Percentiles rank a stretch among this genome's conserved stretches.
phyloP scores from a whole-genome alignment of 2,329 filamentous ascomycete genomes.

The Conoideocrella luteorostrata region DNA sequence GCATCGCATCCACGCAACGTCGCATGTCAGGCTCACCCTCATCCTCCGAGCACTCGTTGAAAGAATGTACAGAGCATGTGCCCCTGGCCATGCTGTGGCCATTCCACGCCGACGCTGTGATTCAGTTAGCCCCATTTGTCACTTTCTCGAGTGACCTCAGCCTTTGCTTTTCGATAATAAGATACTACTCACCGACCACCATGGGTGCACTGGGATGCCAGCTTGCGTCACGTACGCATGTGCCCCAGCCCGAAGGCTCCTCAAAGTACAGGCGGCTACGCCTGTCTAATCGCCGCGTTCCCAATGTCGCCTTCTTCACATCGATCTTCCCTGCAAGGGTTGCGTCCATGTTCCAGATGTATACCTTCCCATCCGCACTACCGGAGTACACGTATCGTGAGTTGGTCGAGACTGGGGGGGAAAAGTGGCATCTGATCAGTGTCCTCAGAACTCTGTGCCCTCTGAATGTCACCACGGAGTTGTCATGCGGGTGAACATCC shows the following conservation, averaged over 20 bases:
- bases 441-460: conserved; percentile 86
- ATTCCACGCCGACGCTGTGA: conserved; percentile 72
- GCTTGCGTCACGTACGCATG: conserved; percentile 78
- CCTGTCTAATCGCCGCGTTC: conserved; percentile 50
- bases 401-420: conserved; percentile 76
- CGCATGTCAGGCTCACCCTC: conserved; percentile 59
- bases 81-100: conserved; percentile 66
- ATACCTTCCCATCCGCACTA: conserved; percentile 81
- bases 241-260: conserved; percentile 58
- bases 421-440: conserved; percentile 92
- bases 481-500: conserved; percentile 65
- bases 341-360: conserved; percentile 89
- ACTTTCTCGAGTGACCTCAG: neutral
- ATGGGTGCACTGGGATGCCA: conserved; percentile 86
- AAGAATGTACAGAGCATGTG: conserved; percentile 72
- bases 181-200: conserved; percentile 51
- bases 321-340: conserved; percentile 74
- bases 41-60: conserved; percentile 58
- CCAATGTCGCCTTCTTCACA: conserved; percentile 63
- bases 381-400: conserved; percentile 91
- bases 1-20: conserved; percentile 51
- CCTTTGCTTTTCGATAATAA: neutral
- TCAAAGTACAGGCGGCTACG: conserved; percentile 50
- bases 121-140: neutral
- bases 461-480: conserved; percentile 87